Base-by-base conservation (phyloP, 2,329 filamentous ascomycete genomes). In the Epichloe scottii region DNA sequence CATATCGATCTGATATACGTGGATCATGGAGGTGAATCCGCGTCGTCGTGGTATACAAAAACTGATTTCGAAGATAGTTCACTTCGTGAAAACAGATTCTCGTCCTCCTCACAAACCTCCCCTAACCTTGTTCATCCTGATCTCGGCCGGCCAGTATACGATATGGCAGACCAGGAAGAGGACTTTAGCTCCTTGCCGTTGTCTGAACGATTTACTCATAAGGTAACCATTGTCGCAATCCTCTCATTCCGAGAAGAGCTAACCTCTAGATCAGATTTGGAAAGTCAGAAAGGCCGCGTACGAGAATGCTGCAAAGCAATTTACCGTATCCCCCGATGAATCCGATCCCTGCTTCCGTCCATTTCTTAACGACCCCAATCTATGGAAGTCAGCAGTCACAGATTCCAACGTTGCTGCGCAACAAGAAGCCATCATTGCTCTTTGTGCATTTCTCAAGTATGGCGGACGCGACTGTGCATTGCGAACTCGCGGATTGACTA, bases 401-500 rank as follows among this genome's bases (percentile, higher is more conserved):
- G 93, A 98, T 68, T 93, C 90, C 50, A 98, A 98, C 62, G 93
- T 98, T 53, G 93, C 91, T 17, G 93, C 94, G 35, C 93, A 98
- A 67, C 85, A 94, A 69, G 94, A 98, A 60, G 93, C 87, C 55
- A 80, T 98, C 46, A 82, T 79, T 46, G 86, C 91, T 38, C 79
- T 95, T 61, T 95, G 89, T 68, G 84, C 89, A 1, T 98, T 97
- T 65, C 76, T 98, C 52, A 91, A 97, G 63, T 95, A 86, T 62
- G 89, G 89, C 53, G 89, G 91, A 51, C 76, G 79, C 53, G 85
- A 94, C 59, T 84, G 85, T 52, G 87, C 85, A 61, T 75, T 83
- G 58, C 82, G 87, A 73, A 91, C 91, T 49, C 82, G 93, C 54
- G 76, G 78, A 47, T 73, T 80, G 23, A 89, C 89, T 0, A 77